Conservation (phyloP, 192 early-diverging fungal genomes). For the Linnemannia hyalina region DNA sequence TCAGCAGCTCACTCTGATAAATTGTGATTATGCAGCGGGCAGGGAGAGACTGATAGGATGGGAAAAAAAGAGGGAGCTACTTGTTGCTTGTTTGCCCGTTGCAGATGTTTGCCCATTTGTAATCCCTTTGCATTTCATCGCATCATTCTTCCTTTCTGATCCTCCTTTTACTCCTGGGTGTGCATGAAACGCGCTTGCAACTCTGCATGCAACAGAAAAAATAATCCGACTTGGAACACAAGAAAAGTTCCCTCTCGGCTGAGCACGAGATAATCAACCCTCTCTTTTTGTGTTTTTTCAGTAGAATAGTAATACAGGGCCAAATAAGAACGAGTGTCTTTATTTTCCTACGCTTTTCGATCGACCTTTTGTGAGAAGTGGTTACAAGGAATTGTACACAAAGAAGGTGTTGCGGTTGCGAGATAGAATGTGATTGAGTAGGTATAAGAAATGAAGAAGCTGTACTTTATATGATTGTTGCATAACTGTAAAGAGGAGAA, state of each 20-base stretch:
- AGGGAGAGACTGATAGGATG: neutral
- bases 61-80: neutral
- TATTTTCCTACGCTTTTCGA: neutral
- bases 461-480: neutral
- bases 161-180: neutral
- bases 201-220: too few species aligned
- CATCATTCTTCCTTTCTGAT: neutral
- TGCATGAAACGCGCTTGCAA: neutral
- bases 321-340: neutral
- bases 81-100: neutral
- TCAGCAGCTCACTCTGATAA: neutral
- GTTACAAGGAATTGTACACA: neutral
- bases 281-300: neutral
- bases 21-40: neutral
- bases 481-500: neutral
- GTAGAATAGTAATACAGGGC: neutral
- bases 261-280: too few species aligned
- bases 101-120: neutral
- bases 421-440: neutral
- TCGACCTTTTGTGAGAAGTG: neutral
- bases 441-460: neutral
- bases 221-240: too few species aligned
- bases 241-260: too few species aligned
- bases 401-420: neutral
- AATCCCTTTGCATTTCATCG: neutral